Evolutionary conservation across 176 grass and related monocot genomes (phyloP), one percentile per base, ranked within the genome.

Genomic region (Oryza punctata): DNA sequence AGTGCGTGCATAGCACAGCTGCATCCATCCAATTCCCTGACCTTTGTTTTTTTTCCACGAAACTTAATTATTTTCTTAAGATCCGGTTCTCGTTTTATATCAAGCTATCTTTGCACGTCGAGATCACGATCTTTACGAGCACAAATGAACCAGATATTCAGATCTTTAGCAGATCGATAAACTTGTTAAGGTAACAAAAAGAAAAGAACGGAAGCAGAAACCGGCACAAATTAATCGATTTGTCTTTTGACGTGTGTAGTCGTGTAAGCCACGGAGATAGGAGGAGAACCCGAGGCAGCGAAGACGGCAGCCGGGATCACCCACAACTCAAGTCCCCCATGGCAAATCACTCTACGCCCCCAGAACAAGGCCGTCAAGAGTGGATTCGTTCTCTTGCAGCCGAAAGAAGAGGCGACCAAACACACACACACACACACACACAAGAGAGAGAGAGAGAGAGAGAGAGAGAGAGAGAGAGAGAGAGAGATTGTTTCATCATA

Each of bases 351-450:
- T 91, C 81, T 91, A 37, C 75, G 85, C 89, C 89, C 65, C 84
- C 76, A 84, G 89, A 90, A 90, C 88, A 90, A 86, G 88, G 88
- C 88, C 59, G 14, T 33, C 78, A 72, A 90, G 83, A 90, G 78
- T 90, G 33, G 43, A 82, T 2, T 3, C 8, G 12, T 44, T 81
- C 85, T 91, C 89, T 91, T 57, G 85, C 3, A 91, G 81, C 89
- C 81, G 89, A 91, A 91, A 91, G 85, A 91, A 87, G 89, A 87
- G 76, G 89, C 76, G 49, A 57, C 83, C 4, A 3, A 32, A 57
- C 54, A 29, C 18, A 7, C 8, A 38, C 7, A 38, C 37, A 38
- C 35, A 37, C n/a, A n/a, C n/a, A n/a, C n/a, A n/a, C n/a, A n/a
- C n/a, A n/a, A 38, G 0, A 24, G 38, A 40, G 0, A 40, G 38